Base-by-base conservation (phyloP, 2,329 filamentous ascomycete genomes). In the Talaromyces sp. region DNA sequence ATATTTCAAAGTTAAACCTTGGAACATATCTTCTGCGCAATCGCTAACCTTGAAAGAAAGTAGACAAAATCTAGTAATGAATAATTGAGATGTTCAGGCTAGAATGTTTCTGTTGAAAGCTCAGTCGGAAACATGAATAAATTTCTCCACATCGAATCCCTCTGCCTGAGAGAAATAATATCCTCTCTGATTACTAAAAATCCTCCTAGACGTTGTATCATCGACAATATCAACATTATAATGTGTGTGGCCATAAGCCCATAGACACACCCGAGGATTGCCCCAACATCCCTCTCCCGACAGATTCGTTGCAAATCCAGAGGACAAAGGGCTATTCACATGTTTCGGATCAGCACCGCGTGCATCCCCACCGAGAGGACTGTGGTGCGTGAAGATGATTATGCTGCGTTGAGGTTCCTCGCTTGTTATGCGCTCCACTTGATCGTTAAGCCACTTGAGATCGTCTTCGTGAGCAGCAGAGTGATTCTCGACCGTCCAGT, bases 171-270 rank as follows among this genome's bases (percentile, higher is more conserved):
- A 55, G 59, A 75, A 77, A 48, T 72, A 74, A 58, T 75, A 74
- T 5, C 74, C 73, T 50, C 68, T 67, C 60, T 77, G 73, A 50
- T 79, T 77, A 39, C 71, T 65, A 30, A 77, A 36, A 9, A 77
- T 63, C 40, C 69, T 62, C 36, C 70, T 75, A 13, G 63, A 64
- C 5, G 57, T 65, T 42, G 50, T 45, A 4, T 63, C 63, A 13
- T 72, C 68, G 7, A 55, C 42, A 47, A 73, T 78, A 46, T 73
- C 67, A 58, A 71, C 77, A 56, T 75, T 77, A 55, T 68, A 78
- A 62, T 80, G 78, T 11, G 77, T 80, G 58, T 81, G 77, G 2
- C 78, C 77, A 65, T 78, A 80, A 2, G 72, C 77, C 78, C 77
- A 80, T 3, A 77, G 19, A 32, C 63, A 67, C 4, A 80, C 77